These are phyloP conservation scores for Linaria vulgaris DNA, from an alignment of 257 asterid genomes.

Conservation along the genomic window DNA sequence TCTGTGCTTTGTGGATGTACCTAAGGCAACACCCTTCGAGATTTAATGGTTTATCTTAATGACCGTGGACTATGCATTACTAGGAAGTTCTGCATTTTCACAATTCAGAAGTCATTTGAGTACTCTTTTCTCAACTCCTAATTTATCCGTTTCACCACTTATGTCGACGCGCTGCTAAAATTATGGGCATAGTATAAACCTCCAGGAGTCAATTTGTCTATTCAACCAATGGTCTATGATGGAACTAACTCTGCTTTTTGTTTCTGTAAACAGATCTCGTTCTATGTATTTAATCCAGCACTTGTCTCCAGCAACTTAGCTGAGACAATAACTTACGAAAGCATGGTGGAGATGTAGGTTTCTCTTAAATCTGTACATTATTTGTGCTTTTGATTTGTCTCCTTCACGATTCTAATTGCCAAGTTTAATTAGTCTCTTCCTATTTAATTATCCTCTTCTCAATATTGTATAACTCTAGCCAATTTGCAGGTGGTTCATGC, in stretches of 20 bases:
- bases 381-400: background rate
- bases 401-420: background rate
- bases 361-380: background rate
- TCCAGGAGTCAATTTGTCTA: background rate
- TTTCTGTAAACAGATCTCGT: constrained; percentile 51
- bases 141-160: no score
- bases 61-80: background rate
- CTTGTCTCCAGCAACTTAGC: constrained; percentile 85
- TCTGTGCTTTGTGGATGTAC: background rate
- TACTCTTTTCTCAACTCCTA: background rate
- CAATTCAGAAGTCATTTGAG: background rate
- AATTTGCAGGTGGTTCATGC: constrained; percentile 91
- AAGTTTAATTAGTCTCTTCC: background rate
- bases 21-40: background rate
- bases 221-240: background rate
- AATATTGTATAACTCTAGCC: constrained; percentile 10
- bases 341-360: constrained; percentile 73
- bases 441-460: background rate
- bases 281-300: constrained; percentile 76
- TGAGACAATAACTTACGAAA: constrained; percentile 66
- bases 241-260: constrained; percentile 18
- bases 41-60: background rate
- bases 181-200: background rate
- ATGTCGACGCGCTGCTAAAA: background rate
- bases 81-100: background rate